These are phyloP conservation scores for Pythium aquatile DNA, from an alignment of 352 stramenopile genomes.

Conservation along the genomic window DNA sequence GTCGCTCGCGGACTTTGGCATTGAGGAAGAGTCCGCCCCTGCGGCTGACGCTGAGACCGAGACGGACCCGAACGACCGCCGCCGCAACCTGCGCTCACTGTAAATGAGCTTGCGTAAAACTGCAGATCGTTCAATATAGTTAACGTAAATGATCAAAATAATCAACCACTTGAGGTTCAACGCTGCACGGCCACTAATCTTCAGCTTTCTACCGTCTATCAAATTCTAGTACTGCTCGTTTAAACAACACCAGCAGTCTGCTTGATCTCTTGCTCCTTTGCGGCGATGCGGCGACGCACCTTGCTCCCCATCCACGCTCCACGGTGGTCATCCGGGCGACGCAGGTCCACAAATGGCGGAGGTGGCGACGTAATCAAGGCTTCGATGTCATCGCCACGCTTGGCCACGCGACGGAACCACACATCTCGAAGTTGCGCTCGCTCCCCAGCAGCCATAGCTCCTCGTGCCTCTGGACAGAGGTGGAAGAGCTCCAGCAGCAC, in stretches of 20 bases:
- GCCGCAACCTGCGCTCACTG: conserved; percentile 17
- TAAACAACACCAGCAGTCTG: conserved; percentile 11
- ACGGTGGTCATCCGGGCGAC: conserved; percentile 35
- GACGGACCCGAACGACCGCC: neutral
- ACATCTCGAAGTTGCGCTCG: conserved; percentile 28
- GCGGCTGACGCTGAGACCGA: neutral
- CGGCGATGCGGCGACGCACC: conserved; percentile 24
- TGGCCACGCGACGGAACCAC: conserved; percentile 38
- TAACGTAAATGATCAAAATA: no score
- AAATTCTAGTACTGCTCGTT: neutral
- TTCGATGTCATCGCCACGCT: conserved; percentile 25
- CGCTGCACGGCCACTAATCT: no score
- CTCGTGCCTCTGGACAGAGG: conserved; percentile 33
- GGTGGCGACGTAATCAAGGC: conserved; percentile 24
- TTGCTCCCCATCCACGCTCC: conserved; percentile 38
- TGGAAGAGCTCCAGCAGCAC: conserved; percentile 66
- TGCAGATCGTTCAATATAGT: no score
- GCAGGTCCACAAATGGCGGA: conserved; percentile 28
- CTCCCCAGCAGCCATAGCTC: conserved; percentile 29
- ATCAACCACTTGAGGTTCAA: no score
- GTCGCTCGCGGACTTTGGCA: neutral
- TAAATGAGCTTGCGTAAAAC: neutral
- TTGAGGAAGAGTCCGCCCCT: neutral
- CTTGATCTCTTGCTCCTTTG: conserved; percentile 28
- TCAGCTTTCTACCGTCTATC: neutral